Percentiles rank a stretch among this genome's conserved stretches.
Conservation (phyloP, 2,329 filamentous ascomycete genomes). For the Lachnum nothofagi region DNA sequence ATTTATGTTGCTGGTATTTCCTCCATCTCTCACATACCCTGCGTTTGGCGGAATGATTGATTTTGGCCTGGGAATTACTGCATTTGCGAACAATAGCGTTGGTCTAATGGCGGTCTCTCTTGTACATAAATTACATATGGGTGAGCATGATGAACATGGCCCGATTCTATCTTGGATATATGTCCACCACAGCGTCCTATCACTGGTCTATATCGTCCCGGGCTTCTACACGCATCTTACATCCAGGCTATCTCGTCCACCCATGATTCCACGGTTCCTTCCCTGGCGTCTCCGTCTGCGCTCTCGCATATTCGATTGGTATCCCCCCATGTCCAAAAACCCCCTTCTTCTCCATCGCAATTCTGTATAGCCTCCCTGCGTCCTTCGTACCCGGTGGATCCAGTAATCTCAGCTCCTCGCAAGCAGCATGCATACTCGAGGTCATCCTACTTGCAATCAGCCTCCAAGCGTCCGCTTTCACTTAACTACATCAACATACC, state of each 20-base stretch:
- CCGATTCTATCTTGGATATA: slow-evolving; percentile 1
- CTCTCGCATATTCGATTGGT: slow-evolving; percentile 85
- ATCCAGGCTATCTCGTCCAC: slow-evolving; percentile 61
- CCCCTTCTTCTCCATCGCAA: slow-evolving; percentile 87
- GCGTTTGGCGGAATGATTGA: slow-evolving; percentile 1
- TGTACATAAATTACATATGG: slow-evolving; percentile 14
- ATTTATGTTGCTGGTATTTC: slow-evolving; percentile 6
- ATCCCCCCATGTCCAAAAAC: slow-evolving; percentile 67
- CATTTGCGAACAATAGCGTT: slow-evolving; percentile 14
- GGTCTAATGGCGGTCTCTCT: slow-evolving; percentile 11
- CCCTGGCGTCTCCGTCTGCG: slow-evolving; percentile 77
- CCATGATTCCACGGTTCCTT: slow-evolving; percentile 84
- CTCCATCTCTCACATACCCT: slow-evolving; percentile 8
- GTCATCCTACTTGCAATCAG: slow-evolving; percentile 46
- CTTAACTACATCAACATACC: slow-evolving; percentile 48
- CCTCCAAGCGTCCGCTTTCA: no score
- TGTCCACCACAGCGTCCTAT: no score
- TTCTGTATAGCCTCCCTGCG: slow-evolving; percentile 72
- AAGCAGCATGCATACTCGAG: slow-evolving; percentile 76
- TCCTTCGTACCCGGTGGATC: slow-evolving; percentile 50
- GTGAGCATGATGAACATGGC: slow-evolving; percentile 4
- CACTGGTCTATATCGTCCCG: not conserved
- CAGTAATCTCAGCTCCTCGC: slow-evolving; percentile 70
- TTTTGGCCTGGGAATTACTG: slow-evolving; percentile 6
- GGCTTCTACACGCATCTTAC: not conserved